Conservation (phyloP, 371 early-diverging fungal genomes). For the Mucor lusitanicus region DNA sequence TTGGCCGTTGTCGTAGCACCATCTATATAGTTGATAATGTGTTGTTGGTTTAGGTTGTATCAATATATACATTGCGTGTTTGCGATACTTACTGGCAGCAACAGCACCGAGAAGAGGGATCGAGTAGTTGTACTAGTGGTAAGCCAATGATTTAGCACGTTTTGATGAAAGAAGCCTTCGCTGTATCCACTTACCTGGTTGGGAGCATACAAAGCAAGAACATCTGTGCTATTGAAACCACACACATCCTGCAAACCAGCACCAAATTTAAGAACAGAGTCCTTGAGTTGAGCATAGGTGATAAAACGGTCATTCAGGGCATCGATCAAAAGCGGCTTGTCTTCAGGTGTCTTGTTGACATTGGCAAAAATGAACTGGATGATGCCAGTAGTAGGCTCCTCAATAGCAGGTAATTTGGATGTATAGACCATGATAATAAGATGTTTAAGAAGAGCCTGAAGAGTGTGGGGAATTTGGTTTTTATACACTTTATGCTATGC, state of each 20-base stretch:
- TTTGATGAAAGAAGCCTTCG: no score
- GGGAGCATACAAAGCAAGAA: slow-evolving; percentile 68
- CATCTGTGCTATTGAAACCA: slow-evolving; percentile 66
- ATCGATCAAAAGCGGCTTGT: slow-evolving; percentile 62
- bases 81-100: slow-evolving; percentile 33
- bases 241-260: slow-evolving; percentile 65
- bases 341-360: slow-evolving; percentile 32
- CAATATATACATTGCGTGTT: background rate
- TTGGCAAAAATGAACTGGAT: slow-evolving; percentile 26
- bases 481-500: background rate
- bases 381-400: slow-evolving; percentile 20
- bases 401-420: slow-evolving; percentile 10
- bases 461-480: background rate
- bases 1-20: slow-evolving; percentile 74
- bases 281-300: slow-evolving; percentile 67
- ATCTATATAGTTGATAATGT: background rate
- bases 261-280: slow-evolving; percentile 61
- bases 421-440: slow-evolving; percentile 7
- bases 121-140: slow-evolving; percentile 42
- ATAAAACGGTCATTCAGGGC: slow-evolving; percentile 21
- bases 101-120: slow-evolving; percentile 40
- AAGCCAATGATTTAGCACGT: no score
- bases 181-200: slow-evolving; percentile 67
- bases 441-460: background rate
- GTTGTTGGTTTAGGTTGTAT: background rate